These are phyloP conservation scores for Trichoderma afroharzianum DNA, from an alignment of 2,329 filamentous ascomycete species.

Conservation along the genomic window DNA sequence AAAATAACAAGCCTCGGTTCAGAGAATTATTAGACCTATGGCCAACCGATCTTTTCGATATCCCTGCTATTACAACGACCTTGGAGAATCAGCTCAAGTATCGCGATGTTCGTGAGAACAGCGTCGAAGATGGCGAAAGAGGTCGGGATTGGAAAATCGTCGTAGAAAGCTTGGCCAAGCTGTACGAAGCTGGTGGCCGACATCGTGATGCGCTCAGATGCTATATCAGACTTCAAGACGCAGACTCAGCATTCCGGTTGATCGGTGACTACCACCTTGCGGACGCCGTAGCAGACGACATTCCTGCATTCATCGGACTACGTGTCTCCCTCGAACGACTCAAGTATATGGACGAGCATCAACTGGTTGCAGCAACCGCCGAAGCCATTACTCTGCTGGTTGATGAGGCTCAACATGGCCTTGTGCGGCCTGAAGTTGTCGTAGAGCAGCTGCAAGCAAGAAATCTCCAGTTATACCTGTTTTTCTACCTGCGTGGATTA, in stretches of 20 bases:
- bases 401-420: slow-evolving; percentile 84
- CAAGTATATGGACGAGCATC: slow-evolving; percentile 59
- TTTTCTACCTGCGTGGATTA: slow-evolving; percentile 83
- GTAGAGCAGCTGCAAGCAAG: slow-evolving; percentile 71
- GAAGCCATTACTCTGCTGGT: slow-evolving; percentile 86
- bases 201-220: slow-evolving; percentile 81
- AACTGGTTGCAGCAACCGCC: slow-evolving; percentile 74
- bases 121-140: slow-evolving; percentile 66
- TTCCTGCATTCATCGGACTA: slow-evolving; percentile 81
- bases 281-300: slow-evolving; percentile 83
- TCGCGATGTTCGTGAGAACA: slow-evolving; percentile 70
- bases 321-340: slow-evolving; percentile 72
- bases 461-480: slow-evolving; percentile 71
- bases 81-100: slow-evolving; percentile 80
- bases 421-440: slow-evolving; percentile 74
- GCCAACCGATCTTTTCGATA: slow-evolving; percentile 80
- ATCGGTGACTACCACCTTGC: slow-evolving; percentile 88
- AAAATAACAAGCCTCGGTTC: slow-evolving; percentile 70
- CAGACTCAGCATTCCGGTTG: slow-evolving; percentile 79
- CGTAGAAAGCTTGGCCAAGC: slow-evolving; percentile 77
- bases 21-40: slow-evolving; percentile 77
- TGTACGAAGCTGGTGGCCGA: slow-evolving; percentile 78
- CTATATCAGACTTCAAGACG: slow-evolving; percentile 88
- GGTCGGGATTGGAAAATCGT: slow-evolving; percentile 85
- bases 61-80: slow-evolving; percentile 68